These are phyloP conservation scores for Cladosporium austrohemisphaericum DNA, from an alignment of 2,329 filamentous ascomycete genomes.

Conservation along the genomic window DNA sequence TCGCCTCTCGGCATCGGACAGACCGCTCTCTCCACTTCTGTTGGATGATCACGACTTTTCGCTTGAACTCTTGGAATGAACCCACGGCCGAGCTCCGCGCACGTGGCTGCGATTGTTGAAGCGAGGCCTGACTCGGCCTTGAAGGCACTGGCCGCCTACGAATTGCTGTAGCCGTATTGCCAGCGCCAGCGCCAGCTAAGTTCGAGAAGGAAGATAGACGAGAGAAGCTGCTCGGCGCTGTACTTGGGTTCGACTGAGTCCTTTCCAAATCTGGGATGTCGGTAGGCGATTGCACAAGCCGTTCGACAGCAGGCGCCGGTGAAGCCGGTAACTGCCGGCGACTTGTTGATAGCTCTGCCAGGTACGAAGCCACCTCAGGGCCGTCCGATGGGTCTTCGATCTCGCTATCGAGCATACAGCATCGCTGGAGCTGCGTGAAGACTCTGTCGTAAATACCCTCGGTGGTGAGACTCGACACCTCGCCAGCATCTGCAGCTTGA, in stretches of 20 bases:
- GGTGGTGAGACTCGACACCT: conserved; percentile 21
- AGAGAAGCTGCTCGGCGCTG: conserved; percentile 8
- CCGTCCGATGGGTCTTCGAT: conserved; percentile 21
- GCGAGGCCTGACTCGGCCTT: conserved; percentile 11
- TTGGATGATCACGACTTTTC: conserved; percentile 33
- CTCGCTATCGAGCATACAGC: conserved; percentile 35
- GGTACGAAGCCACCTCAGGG: conserved; percentile 23
- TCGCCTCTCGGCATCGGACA: conserved; percentile 2
- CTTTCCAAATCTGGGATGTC: background rate
- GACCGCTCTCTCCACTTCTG: conserved; percentile 29
- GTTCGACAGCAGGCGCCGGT: background rate
- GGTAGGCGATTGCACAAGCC: background rate
- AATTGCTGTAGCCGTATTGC: conserved; percentile 5
- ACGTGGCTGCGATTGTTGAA: background rate
- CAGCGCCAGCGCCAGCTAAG: conserved; percentile 9
- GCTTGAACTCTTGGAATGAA: conserved; percentile 34
- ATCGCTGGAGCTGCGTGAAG: conserved; percentile 32
- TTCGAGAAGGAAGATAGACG: conserved; percentile 18
- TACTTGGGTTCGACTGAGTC: conserved; percentile 3
- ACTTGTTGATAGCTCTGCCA: conserved; percentile 10
- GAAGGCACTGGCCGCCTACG: conserved; percentile 2
- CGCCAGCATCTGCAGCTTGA: conserved; percentile 57
- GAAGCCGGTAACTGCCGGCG: background rate
- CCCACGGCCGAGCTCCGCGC: conserved; percentile 14
- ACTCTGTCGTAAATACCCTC: conserved; percentile 30